Evolutionary conservation across 164 flowering plant genomes (phyloP).

Genomic region (Piper longum): DNA sequence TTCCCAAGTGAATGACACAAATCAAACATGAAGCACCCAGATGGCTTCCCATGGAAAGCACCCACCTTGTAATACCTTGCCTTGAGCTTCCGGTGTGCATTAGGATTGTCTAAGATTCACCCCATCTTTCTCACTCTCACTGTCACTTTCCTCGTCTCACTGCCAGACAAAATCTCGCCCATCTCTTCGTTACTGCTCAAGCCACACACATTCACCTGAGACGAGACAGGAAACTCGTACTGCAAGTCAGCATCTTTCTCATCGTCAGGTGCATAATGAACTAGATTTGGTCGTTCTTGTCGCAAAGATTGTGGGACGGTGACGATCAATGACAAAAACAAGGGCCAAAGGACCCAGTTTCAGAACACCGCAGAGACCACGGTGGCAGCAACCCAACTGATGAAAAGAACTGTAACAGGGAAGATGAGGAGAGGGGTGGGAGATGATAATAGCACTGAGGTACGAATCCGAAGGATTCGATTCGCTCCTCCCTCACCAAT

Average conservation of each 20-base stretch:
- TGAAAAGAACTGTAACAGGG: constrained; percentile 67
- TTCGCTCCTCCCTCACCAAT: constrained; percentile 59
- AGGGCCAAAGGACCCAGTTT: constrained; percentile 39
- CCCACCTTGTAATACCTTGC: constrained; percentile 66
- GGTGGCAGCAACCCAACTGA: constrained; percentile 86
- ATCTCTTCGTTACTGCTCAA: constrained; percentile 51
- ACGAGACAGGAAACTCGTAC: constrained; percentile 68
- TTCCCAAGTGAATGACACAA: constrained; percentile 63
- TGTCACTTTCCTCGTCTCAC: constrained; percentile 10
- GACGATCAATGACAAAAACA: constrained; percentile 83
- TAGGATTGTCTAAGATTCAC: constrained; percentile 34
- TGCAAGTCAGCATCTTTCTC: constrained; percentile 71
- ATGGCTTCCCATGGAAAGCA: constrained; percentile 87
- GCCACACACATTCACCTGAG: constrained; percentile 52
- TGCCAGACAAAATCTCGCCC: constrained; percentile 23
- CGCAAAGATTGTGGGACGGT: constrained; percentile 69
- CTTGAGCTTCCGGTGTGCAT: constrained; percentile 47
- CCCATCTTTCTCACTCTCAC: constrained; percentile 33
- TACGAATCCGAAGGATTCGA: constrained; percentile 61
- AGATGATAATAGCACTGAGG: constrained; percentile 40
- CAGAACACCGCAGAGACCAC: constrained; percentile 48
- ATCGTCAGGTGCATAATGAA: constrained; percentile 64
- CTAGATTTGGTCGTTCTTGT: constrained; percentile 53
- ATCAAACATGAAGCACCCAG: constrained; percentile 87
- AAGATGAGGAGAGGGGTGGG: constrained; percentile 60